A percentile compares a stretch with the other conserved stretches of the same genome.
Evolutionary conservation across 2,329 filamentous ascomycete species (phyloP).

Genomic region (Grosmannia clavigera): DNA sequence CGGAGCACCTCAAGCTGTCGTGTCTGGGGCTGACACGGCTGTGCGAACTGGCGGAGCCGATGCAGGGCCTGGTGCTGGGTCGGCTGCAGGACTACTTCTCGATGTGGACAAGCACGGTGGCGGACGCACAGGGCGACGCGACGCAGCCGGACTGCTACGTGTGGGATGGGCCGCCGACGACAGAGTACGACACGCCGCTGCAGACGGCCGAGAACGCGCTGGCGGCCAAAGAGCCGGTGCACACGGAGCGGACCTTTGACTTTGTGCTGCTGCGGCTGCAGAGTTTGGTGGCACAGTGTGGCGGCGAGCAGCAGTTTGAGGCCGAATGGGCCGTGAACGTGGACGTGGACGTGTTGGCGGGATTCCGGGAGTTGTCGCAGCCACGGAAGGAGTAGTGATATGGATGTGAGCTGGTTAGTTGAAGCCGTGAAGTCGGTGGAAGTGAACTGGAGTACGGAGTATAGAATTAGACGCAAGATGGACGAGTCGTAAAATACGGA

Average conservation of each 20-base stretch:
- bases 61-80: slow-evolving; percentile 44
- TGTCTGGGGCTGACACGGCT: slow-evolving; percentile 61
- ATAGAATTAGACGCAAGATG: too few relatives aligned
- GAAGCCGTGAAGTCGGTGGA: too few relatives aligned
- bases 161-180: slow-evolving; percentile 24
- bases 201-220: slow-evolving; percentile 40
- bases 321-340: slow-evolving; percentile 61
- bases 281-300: slow-evolving; percentile 43
- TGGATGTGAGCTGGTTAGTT: too few relatives aligned
- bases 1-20: slow-evolving; percentile 57
- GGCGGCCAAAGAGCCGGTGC: slow-evolving; percentile 50
- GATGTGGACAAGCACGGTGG: slow-evolving; percentile 61
- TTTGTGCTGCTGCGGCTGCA: slow-evolving; percentile 54
- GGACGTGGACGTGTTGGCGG: slow-evolving; percentile 55
- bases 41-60: slow-evolving; percentile 47
- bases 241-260: slow-evolving; percentile 48
- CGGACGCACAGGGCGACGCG: slow-evolving; percentile 47
- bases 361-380: slow-evolving; percentile 38
- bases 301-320: slow-evolving; percentile 55
- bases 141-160: slow-evolving; percentile 41
- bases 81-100: slow-evolving; percentile 61
- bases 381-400: background rate
- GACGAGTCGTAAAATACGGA: too few relatives aligned
- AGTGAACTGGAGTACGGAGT: background rate
- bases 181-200: slow-evolving; percentile 45